Conservation (phyloP, 352 stramenopile genomes). For the Phytophthora foliorum region DNA sequence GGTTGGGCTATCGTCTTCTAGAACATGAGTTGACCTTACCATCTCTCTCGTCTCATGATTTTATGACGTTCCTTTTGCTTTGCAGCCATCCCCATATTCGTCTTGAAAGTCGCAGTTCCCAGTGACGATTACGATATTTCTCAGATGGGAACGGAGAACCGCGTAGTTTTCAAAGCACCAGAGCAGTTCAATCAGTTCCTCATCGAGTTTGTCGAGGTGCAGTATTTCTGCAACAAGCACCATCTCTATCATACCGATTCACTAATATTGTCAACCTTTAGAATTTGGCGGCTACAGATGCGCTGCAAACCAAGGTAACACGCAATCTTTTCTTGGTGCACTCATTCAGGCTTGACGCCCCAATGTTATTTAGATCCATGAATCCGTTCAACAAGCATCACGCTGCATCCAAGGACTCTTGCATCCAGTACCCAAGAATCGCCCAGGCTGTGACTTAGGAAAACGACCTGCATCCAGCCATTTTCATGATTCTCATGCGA, state of each 20-base stretch:
- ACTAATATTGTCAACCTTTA: conserved; percentile 9
- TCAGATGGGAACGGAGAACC: conserved; percentile 31
- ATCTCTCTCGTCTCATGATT: not conserved
- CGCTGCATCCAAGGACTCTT: not conserved
- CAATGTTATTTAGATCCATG: conserved; percentile 5
- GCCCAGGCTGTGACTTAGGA: not conserved
- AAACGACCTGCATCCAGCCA: not conserved
- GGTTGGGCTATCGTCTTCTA: conserved; percentile 30
- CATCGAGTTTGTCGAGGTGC: conserved; percentile 58
- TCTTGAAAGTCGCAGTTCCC: conserved; percentile 66
- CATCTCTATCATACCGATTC: not conserved
- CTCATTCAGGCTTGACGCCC: not conserved
- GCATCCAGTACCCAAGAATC: not conserved
- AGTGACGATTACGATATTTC: conserved; percentile 46
- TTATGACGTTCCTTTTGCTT: not conserved
- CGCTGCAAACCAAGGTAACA: conserved; percentile 24
- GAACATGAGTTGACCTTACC: not conserved
- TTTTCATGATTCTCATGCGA: not conserved
- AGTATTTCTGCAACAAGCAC: not conserved
- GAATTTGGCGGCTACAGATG: conserved; percentile 18
- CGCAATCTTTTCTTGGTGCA: not conserved
- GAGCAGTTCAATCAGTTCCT: conserved; percentile 52
- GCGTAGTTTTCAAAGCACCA: conserved; percentile 48
- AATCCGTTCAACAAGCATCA: not conserved
- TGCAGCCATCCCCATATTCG: conserved; percentile 78